Base-by-base conservation (phyloP, 345 rosid species). In the Crucihimalaya himalaica region DNA sequence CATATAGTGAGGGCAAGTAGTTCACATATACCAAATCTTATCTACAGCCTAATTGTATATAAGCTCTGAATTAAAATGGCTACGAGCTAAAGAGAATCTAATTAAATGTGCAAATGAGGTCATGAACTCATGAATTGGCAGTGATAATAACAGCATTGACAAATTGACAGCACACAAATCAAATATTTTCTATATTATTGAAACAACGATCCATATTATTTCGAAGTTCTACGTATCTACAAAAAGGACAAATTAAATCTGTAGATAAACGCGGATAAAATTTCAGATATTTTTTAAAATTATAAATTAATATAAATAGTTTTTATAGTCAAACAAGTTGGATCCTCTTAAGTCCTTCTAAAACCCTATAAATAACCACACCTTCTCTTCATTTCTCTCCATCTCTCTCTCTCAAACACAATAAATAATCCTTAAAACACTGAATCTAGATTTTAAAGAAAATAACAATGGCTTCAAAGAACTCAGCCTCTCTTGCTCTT, bases 401-500 rank as follows among this genome's bases (percentile, higher is more conserved):
- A 68, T 12, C 48, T 15, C 48, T 12, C 34, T 21, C 71, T 37
- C 62, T 54, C 72, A 34, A 3, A 23, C 40, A 37, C 27, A 42
- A 25, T 45, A 7, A 57, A 32, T 3, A 56, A 21, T n/a, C 46
- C 8, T 53, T 31, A 6, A 6, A 8, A 28, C 37, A n/a, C 13
- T 5, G 2, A 27, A 25, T 2, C 21, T 16, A n/a, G 12, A 9
- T 6, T 15, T 16, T 10, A 15, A 20, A 56, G 15, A 28, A 5
- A 56, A 31, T 13, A 15, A 39, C 1, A 50, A 74, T 68, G 79
- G 63, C 73, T 42, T 58, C 69, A 51, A 68, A 60, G 34, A 58
- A 27, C 21, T 75, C 69, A 58, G 34, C 62, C 15, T 18, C 45
- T 15, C 42, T 68, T 60, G 48, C 69, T 5, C 54, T 75, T 14